phyloP scores from a whole-genome alignment of 2,329 filamentous ascomycete genomes.

The Fusarium gaditjirri region DNA sequence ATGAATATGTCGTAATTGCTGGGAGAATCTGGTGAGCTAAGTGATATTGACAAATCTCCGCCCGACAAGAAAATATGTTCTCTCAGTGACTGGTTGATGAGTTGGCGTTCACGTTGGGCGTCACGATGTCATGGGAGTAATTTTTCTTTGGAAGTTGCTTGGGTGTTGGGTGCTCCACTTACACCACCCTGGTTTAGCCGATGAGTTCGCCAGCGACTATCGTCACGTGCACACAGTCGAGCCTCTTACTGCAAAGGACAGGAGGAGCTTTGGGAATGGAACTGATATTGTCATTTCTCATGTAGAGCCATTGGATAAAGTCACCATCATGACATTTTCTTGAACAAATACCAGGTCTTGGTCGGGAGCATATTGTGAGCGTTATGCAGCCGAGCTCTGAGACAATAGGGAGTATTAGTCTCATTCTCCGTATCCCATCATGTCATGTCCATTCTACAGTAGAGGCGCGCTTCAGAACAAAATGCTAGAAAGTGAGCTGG shows the following conservation, averaged over 20 bases:
- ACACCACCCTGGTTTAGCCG: constrained; percentile 39
- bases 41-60: constrained; percentile 6
- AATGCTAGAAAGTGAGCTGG: not conserved
- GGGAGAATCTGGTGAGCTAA: not conserved
- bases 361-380: not conserved
- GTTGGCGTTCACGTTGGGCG: constrained; percentile 39
- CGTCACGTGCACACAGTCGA: constrained; percentile 34
- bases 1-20: not conserved
- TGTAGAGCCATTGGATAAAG: not conserved
- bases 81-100: constrained; percentile 29
- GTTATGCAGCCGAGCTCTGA: not conserved
- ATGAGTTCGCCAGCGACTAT: constrained; percentile 18
- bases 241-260: not conserved
- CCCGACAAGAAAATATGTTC: constrained; percentile 29
- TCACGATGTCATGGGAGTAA: constrained; percentile 43
- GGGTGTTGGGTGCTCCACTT: constrained; percentile 3
- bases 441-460: not conserved
- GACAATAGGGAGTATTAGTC: not conserved
- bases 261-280: not conserved
- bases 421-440: not conserved
- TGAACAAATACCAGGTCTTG: not conserved
- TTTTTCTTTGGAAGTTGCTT: constrained; percentile 41
- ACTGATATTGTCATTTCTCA: not conserved
- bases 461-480: not conserved
- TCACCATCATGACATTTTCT: not conserved